Percentiles rank a stretch among this genome's conserved stretches.
phyloP scores from a whole-genome alignment of 805 yeast species.

The Candida odintsovae region DNA sequence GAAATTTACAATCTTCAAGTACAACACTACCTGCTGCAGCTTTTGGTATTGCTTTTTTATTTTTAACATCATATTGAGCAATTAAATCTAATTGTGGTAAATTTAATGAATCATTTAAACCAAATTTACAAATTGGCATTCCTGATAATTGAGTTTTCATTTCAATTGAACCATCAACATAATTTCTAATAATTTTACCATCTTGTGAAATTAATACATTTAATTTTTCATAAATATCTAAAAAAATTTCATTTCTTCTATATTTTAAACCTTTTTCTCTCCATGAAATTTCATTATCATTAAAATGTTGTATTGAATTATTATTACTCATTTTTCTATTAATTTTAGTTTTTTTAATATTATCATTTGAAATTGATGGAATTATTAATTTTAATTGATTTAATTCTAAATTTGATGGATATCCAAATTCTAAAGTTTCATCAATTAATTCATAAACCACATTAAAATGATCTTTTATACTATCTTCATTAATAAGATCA shows the following conservation, averaged over 20 bases:
- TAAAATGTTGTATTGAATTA: not conserved
- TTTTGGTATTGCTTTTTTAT: conserved; percentile 28
- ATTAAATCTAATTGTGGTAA: conserved; percentile 20
- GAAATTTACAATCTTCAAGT: conserved; percentile 77
- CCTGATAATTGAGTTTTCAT: conserved; percentile 74
- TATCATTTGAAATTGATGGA: conserved; percentile 19
- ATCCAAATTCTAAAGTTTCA: conserved; percentile 73
- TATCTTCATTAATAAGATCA: conserved; percentile 31
- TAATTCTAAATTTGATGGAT: conserved; percentile 60
- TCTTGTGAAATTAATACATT: conserved; percentile 62
- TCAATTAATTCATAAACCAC: conserved; percentile 72
- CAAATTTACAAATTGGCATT: conserved; percentile 78
- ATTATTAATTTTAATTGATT: conserved; percentile 33
- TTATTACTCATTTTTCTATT: not conserved
- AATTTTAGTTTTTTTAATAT: not conserved
- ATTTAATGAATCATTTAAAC: conserved; percentile 52
- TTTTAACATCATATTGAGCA: conserved; percentile 25
- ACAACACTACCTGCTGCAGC: conserved; percentile 46
- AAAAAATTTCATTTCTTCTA: conserved; percentile 72
- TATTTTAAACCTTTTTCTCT: conserved; percentile 65
- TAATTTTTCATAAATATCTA: conserved; percentile 72
- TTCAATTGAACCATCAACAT: conserved; percentile 69
- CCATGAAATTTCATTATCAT: conserved; percentile 44
- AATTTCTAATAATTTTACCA: conserved; percentile 60
- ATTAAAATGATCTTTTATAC: conserved; percentile 60